Evolutionary conservation across 225 moss, liverwort and hornwort species (phyloP), one percentile per base, ranked within the genome.

Genomic region (Thuidium tamariscinum): DNA sequence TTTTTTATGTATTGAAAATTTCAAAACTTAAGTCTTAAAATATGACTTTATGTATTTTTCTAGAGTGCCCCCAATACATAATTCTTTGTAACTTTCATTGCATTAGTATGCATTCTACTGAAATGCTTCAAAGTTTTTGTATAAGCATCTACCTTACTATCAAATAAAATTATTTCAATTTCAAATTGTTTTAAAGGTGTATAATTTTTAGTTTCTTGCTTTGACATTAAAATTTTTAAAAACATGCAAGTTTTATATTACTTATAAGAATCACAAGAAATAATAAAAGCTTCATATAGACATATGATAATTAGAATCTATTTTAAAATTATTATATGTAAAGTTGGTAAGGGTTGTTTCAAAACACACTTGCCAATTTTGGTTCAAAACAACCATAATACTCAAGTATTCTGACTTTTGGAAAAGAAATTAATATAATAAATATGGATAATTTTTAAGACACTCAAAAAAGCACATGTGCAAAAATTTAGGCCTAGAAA

Each of bases 81-180:
- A 46, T 2, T 46, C 5, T 72, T 18, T 1, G 7, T 44, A 72
- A 10, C 3, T 72, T 29, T 17, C 29, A 72, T 29, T 2, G 0
- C 30, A 46, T 29, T 10, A 26, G 3, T 5, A 70, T 16, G 5
- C 26, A 7, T 41, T 4, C 1, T 5, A 0, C 2, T 26, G 42
- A 41, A 26, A 42, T 70, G 26, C 15, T 42, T 27, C 13, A 70
- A 8, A 70, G 3, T 5, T 70, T 27, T 42, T 70, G 15, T 70
- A 0, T 26, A 42, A 0, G 8, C 8, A 16, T 42, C 26, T 8
- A 26, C 9, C 5, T 42, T 27, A 42, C 3, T 2, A 21, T 16
- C 7, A 25, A 42, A 42, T 42, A 16, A 8, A 26, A 42, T 8
- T 8, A 42, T 37, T 65, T 21, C 5, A 18, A 9, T 63, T 63